These are phyloP conservation scores for Saposhnikovia divaricata DNA, from an alignment of 129 eudicot genomes.

Conservation along the genomic window DNA sequence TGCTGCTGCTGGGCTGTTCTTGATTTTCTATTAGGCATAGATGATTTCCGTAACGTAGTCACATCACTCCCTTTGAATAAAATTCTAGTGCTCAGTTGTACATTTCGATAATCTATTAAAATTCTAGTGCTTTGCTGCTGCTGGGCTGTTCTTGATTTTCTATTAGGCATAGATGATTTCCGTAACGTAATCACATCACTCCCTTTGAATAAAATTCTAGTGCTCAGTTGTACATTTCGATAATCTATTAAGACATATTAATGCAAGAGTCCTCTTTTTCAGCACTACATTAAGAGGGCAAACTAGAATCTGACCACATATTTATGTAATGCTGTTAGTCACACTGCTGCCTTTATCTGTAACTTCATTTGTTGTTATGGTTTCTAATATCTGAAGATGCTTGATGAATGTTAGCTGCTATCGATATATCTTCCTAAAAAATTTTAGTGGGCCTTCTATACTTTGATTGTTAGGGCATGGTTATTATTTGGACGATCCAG, in stretches of 20 bases:
- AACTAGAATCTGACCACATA: background rate
- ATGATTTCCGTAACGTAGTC: background rate
- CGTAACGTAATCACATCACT: background rate
- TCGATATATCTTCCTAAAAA: background rate
- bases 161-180: background rate
- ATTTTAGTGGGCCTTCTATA: background rate
- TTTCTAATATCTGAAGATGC: background rate
- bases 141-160: background rate
- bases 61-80: too few species aligned
- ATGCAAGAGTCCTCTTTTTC: conserved; percentile 1
- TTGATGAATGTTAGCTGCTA: background rate
- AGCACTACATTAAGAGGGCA: background rate
- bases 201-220: background rate
- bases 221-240: background rate
- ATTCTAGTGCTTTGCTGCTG: too few species aligned
- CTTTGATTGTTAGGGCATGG: background rate
- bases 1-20: background rate
- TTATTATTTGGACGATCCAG: background rate
- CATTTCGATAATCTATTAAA: too few species aligned
- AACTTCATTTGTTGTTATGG: background rate
- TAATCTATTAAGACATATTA: background rate
- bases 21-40: background rate
- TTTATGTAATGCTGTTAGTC: background rate
- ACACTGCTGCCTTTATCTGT: background rate
- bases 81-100: too few species aligned